Base-by-base conservation (phyloP, 371 early-diverging fungal species). In the Choanephora cucurbitarum region DNA sequence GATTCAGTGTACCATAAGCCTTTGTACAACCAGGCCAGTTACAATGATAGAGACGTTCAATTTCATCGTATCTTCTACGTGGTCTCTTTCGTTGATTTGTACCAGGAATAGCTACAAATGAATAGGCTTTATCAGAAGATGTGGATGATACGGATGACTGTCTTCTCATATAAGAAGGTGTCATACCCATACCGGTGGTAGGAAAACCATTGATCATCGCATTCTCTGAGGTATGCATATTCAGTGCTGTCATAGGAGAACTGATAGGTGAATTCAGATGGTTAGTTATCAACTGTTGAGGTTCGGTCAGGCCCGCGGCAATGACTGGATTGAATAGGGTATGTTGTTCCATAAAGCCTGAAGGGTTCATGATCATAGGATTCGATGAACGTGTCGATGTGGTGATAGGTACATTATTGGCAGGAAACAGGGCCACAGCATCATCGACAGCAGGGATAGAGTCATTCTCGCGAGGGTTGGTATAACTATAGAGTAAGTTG, bases 1-100 rank as follows among this genome's bases (percentile, higher is more conserved):
- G 86, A 60, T 89, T 89, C 28, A 89, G 61, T 5, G 90, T 89
- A 24, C 90, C 90, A 62, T 89, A 89, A 6, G 82, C 72, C 61
- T 89, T 89, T 11, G 81, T 77, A 57, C 90, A 89, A 15, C 77
- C 81, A 1, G 66, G 71, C 74, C 74, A 84, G 56, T 75, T 84
- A 70, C 90, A 89, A 39, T 75, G 74, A 61, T 86, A 89, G 18
- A 85, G 70, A 37, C 90, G 82, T 53, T 89, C 86, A 48, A 89
- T 85, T 64, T 89, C 90, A 62, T 87, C 87, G 43, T 81, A 86
- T 43, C 82, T 66, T 52, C 90, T 70, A 32, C 90, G 72, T 21
- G 84, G 86, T 42, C 90, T 63, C 62, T 89, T 89, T 67, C 83
- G 82, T 45, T 81, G 78, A 52, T 77, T 80, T 23, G 83, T 77